These are phyloP conservation scores for Cladobotryum mycophilum DNA, from an alignment of 2,329 filamentous ascomycete genomes.

Conservation along the genomic window DNA sequence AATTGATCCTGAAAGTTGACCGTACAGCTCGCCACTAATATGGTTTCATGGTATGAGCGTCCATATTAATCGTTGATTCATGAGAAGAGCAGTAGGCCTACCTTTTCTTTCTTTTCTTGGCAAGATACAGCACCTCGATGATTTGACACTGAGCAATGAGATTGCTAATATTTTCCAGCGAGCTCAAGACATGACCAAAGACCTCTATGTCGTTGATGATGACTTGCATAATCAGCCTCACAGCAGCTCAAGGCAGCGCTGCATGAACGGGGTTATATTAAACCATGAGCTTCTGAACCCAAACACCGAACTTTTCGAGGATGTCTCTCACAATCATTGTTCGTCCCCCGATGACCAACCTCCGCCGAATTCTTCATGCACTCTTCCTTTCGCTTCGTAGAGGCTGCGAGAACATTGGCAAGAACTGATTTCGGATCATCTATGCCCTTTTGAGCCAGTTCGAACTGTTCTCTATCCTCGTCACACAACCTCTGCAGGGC, in stretches of 20 bases:
- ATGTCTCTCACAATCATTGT: slow-evolving; percentile 1
- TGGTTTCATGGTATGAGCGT: neutral
- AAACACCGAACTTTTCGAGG: neutral
- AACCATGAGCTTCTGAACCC: slow-evolving; percentile 4
- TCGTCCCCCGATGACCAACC: neutral
- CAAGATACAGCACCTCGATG: neutral
- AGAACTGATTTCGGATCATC: neutral
- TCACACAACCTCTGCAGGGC: neutral
- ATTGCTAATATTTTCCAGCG: slow-evolving; percentile 2
- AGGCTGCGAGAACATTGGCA: neutral
- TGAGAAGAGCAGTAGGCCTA: neutral
- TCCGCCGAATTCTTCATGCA: slow-evolving; percentile 4
- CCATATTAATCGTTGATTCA: no score
- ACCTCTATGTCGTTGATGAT: neutral
- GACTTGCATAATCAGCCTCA: slow-evolving; percentile 4
- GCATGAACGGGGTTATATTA: slow-evolving; percentile 9
- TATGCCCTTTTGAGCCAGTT: neutral
- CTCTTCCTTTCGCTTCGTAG: slow-evolving; percentile 2
- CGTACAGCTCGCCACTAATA: neutral
- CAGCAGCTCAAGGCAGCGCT: slow-evolving; percentile 13
- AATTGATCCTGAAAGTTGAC: neutral
- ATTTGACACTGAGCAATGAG: slow-evolving; percentile 3
- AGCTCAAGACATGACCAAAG: slow-evolving; percentile 3
- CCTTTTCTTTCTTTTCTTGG: neutral
- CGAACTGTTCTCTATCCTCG: slow-evolving; percentile 1